These are phyloP conservation scores for Phaeosphaeriaceae sp. DNA, from an alignment of 2,329 filamentous ascomycete genomes.

Conservation along the genomic window DNA sequence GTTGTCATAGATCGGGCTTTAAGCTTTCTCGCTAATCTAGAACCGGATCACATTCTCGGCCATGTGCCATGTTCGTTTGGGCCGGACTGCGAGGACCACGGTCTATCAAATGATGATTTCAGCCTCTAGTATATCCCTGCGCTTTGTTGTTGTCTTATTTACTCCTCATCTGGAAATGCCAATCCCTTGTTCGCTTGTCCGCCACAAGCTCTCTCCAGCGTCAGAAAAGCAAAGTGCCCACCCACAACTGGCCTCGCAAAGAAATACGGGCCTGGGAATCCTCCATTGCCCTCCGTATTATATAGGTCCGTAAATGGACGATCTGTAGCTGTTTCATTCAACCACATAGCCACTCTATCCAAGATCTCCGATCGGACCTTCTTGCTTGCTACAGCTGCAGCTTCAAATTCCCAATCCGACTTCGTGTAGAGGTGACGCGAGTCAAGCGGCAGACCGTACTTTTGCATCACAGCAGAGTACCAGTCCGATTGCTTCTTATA, in stretches of 20 bases:
- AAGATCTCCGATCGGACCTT: constrained; percentile 74
- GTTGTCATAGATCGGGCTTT: constrained; percentile 38
- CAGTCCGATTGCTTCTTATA: constrained; percentile 82
- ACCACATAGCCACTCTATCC: constrained; percentile 75
- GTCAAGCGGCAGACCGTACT: constrained; percentile 83
- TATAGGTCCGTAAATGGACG: constrained; percentile 82
- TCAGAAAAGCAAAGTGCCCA: constrained; percentile 83
- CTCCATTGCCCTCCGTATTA: constrained; percentile 77
- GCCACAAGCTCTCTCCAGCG: constrained; percentile 79
- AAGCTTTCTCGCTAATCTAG: constrained; percentile 31
- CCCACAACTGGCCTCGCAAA: constrained; percentile 84
- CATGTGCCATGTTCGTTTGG: too few species aligned
- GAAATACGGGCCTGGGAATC: constrained; percentile 76
- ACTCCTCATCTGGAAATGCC: constrained; percentile 10
- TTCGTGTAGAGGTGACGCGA: constrained; percentile 84
- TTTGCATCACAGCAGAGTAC: constrained; percentile 80
- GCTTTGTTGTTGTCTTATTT: background rate
- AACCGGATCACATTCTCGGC: background rate
- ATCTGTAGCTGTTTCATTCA: constrained; percentile 81
- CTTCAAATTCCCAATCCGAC: constrained; percentile 91
- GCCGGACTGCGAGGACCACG: too few species aligned
- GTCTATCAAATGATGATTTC: too few species aligned
- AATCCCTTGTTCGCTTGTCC: constrained; percentile 50
- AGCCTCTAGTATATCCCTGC: too few species aligned
- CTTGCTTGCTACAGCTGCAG: constrained; percentile 76